Percentiles rank a stretch among this genome's conserved stretches.
phyloP scores from a whole-genome alignment of 306 rosid species.

The Alnus rubra region DNA sequence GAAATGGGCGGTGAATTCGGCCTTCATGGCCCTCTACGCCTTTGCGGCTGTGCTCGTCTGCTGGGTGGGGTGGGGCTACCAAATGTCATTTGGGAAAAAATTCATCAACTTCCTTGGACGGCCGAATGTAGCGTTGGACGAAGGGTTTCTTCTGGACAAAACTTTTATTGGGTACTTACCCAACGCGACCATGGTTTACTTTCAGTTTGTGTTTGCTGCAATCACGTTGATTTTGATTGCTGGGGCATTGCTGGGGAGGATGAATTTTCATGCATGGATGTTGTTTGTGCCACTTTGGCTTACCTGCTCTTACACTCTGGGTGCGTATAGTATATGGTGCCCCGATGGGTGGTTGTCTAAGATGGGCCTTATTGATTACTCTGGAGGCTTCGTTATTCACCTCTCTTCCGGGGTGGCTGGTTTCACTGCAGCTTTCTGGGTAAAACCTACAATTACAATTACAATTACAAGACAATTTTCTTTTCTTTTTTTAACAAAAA shows the following conservation, averaged over 20 bases:
- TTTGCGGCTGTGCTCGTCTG: slow-evolving; percentile 46
- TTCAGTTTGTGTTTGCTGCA: slow-evolving; percentile 49
- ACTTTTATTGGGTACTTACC: slow-evolving; percentile 25
- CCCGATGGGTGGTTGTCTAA: too few species aligned
- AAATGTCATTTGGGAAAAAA: slow-evolving; percentile 36
- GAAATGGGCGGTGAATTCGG: slow-evolving; percentile 58
- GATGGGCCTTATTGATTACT: too few species aligned
- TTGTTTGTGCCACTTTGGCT: slow-evolving; percentile 38
- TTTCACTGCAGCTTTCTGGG: too few species aligned
- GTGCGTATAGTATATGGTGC: too few species aligned
- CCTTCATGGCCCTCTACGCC: slow-evolving; percentile 56
- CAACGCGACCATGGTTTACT: slow-evolving; percentile 47
- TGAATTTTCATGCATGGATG: slow-evolving; percentile 56
- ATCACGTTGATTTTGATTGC: slow-evolving; percentile 45
- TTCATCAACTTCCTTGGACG: slow-evolving; percentile 28
- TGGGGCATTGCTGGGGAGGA: slow-evolving; percentile 50
- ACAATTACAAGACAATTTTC: too few species aligned
- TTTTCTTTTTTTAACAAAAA: too few species aligned
- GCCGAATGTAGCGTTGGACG: slow-evolving; percentile 29
- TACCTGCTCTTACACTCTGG: too few species aligned
- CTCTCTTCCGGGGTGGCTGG: too few species aligned
- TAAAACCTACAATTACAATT: too few species aligned
- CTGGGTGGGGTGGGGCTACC: slow-evolving; percentile 48
- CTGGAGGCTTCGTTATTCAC: too few species aligned
- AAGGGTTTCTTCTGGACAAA: not conserved